Base-by-base conservation (phyloP, 2,329 filamentous ascomycete genomes). In the Cladosporium sp. region DNA sequence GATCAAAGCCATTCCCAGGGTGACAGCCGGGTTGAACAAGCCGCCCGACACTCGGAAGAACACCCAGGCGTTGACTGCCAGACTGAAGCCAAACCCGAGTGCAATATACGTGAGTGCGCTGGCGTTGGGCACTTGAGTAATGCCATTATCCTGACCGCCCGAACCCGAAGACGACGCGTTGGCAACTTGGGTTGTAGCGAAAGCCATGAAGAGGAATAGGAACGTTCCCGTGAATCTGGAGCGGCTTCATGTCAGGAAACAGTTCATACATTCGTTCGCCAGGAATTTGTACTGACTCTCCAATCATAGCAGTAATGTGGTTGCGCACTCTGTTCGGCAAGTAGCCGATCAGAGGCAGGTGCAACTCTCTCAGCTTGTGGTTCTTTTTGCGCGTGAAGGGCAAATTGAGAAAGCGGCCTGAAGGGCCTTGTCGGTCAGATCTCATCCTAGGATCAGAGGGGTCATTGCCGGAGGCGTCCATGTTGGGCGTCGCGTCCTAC, bases 1-100 rank as follows among this genome's bases (percentile, higher is more conserved):
- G 61, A 83, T 78, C 59, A 84, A 70, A 34, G 77, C 78, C 72
- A 84, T 74, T n/a, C 79, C 82, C 26, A 84, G 71, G 0, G 81
- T 82, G 30, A 84, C 82, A 74, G 75, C 76, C 8, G 75, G 75
- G 55, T 77, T 77, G 72, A 78, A 78, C 18, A 77, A 69, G n/a
- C 75, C 76, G 58, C 79, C 79, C 52, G 72, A 78, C 71, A 81
- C 80, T 1, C 79, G 73, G 71, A 80, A 80, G 72, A 81, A 81
- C 21, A 81, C 78, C 79, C 79, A 81, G 11, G 77, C 79, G 70
- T 80, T 80, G 64, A 81, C 79, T 8, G 79, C 78, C 59, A 81
- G 71, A 38, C 77, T 79, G 72, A 81, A 81, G 49, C 79, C 79
- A 69, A 81, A 81, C 3, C 75, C 74, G 60, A 81, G 68, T 28